These are phyloP conservation scores for Zygoascus bituminiphila DNA, from an alignment of 805 yeast genomes.

Conservation along the genomic window DNA sequence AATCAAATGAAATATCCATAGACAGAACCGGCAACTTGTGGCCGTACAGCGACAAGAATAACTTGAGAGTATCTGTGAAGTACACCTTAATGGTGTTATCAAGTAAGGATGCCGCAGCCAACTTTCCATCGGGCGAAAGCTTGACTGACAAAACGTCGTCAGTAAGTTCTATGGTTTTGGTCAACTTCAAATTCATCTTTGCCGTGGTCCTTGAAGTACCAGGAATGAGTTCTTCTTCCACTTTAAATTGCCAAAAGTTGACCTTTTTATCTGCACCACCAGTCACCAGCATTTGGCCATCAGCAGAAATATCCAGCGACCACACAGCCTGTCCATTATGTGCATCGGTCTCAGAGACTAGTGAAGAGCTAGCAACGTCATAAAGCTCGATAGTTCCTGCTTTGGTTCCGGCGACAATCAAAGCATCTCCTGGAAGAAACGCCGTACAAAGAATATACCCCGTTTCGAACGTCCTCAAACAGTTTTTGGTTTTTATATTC, in stretches of 20 bases:
- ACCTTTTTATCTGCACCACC: constrained; percentile 92
- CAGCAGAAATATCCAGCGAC: constrained; percentile 80
- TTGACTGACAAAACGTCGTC: constrained; percentile 80
- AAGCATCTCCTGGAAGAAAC: constrained; percentile 85
- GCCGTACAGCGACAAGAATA: constrained; percentile 84
- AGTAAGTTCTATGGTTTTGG: constrained; percentile 71
- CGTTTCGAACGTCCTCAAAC: constrained; percentile 79
- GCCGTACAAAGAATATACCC: constrained; percentile 77
- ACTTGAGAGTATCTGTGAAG: constrained; percentile 76
- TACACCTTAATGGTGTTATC: constrained; percentile 96
- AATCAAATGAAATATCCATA: constrained; percentile 82
- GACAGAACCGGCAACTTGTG: constrained; percentile 93
- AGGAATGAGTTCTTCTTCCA: constrained; percentile 56
- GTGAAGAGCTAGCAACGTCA: constrained; percentile 75
- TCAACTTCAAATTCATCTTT: constrained; percentile 56
- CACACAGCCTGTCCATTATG: constrained; percentile 71
- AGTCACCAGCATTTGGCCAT: constrained; percentile 77
- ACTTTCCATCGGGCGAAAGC: constrained; percentile 71
- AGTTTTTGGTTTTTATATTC: constrained; percentile 66
- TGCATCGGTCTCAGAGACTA: constrained; percentile 62
- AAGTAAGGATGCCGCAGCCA: constrained; percentile 72
- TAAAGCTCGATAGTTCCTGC: constrained; percentile 76
- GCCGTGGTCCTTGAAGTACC: constrained; percentile 52
- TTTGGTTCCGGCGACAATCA: constrained; percentile 82
- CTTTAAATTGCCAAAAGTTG: constrained; percentile 79